These are phyloP conservation scores for Candida maris DNA, from an alignment of 805 yeast species.

Conservation along the genomic window DNA sequence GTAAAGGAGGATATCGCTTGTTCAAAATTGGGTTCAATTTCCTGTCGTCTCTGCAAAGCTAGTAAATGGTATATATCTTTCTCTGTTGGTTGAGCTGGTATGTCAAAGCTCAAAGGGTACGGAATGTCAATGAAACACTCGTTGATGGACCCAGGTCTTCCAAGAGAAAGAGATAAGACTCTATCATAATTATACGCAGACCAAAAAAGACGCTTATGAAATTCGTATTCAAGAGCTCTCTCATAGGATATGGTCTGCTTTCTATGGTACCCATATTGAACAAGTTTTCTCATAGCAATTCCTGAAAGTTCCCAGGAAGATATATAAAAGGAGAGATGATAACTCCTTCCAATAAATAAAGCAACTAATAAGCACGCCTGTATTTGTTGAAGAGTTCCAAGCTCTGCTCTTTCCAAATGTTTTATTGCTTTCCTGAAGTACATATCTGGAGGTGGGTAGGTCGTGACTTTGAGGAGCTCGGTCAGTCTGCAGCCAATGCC, in stretches of 20 bases:
- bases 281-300: conserved; percentile 19
- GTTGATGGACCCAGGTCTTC: conserved; percentile 22
- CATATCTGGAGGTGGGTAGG: conserved; percentile 19
- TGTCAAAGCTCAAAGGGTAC: conserved; percentile 18
- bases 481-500: conserved; percentile 20
- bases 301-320: conserved; percentile 24
- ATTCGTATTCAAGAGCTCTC: conserved; percentile 17
- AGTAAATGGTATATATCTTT: conserved; percentile 12
- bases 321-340: conserved; percentile 17
- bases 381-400: conserved; percentile 17
- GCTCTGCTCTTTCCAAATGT: conserved; percentile 9
- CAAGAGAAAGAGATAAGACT: conserved; percentile 19
- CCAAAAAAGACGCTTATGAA: conserved; percentile 22
- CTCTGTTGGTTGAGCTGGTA: conserved; percentile 6
- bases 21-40: conserved; percentile 9
- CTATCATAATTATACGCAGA: conserved; percentile 21
- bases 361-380: conserved; percentile 22
- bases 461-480: conserved; percentile 16
- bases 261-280: conserved; percentile 21
- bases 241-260: conserved; percentile 14
- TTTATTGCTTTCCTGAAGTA: conserved; percentile 17
- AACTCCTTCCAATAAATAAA: conserved; percentile 18
- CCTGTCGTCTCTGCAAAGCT: conserved; percentile 16
- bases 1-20: conserved; percentile 17
- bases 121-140: conserved; percentile 22